A percentile compares a stretch with the other conserved stretches of the same genome.
Conservation (phyloP, 1,139 yeast species). For the Yamadazyma atmosphaerica region DNA sequence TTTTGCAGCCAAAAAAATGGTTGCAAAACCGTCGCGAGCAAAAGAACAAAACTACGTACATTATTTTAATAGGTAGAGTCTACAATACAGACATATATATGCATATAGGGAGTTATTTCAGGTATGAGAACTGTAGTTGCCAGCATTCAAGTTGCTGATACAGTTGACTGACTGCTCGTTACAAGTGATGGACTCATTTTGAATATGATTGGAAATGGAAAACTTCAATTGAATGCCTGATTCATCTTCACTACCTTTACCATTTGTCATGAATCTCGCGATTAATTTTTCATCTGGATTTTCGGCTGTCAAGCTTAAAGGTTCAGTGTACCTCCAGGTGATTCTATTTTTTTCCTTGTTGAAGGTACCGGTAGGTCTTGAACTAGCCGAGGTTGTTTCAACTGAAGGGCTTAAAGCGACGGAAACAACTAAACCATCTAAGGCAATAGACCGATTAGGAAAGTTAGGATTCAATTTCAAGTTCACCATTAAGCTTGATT, state of each 20-base stretch:
- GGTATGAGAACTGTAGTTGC: slow-evolving; percentile 14
- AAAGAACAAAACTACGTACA: no score
- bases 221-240: slow-evolving; percentile 73
- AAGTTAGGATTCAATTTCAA: slow-evolving; percentile 59
- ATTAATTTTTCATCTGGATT: slow-evolving; percentile 57
- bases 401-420: slow-evolving; percentile 51
- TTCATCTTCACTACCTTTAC: slow-evolving; percentile 61
- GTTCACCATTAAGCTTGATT: slow-evolving; percentile 80
- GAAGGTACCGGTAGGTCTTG: slow-evolving; percentile 89
- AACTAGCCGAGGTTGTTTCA: slow-evolving; percentile 69
- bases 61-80: no score
- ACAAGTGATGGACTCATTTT: slow-evolving; percentile 7
- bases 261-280: slow-evolving; percentile 69
- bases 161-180: slow-evolving; percentile 13
- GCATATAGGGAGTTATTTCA: background rate
- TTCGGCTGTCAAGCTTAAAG: slow-evolving; percentile 40
- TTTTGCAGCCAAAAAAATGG: slow-evolving; percentile 1
- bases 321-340: slow-evolving; percentile 71
- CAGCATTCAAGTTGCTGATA: slow-evolving; percentile 17
- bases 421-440: slow-evolving; percentile 66
- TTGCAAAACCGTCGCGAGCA: background rate
- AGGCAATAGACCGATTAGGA: slow-evolving; percentile 31
- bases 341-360: slow-evolving; percentile 81
- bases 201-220: slow-evolving; percentile 29
- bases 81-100: slow-evolving; percentile 1